phyloP scores from a whole-genome alignment of 2,329 filamentous ascomycete species.

The Calonectria honghensis region DNA sequence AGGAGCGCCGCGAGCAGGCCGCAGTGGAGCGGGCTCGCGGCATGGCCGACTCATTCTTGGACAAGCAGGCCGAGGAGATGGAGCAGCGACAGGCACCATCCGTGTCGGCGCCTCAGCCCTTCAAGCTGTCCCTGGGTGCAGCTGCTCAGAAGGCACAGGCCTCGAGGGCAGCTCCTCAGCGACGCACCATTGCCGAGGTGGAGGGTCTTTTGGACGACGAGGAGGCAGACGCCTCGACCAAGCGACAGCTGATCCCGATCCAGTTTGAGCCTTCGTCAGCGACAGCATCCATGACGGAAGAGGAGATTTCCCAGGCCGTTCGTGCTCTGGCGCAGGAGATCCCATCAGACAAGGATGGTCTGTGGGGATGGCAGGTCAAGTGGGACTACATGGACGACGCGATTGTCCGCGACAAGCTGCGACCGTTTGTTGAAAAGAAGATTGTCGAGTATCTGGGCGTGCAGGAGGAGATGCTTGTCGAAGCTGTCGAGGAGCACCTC shows the following conservation, averaged over 20 bases:
- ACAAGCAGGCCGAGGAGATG: constrained; percentile 87
- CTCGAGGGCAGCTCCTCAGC: constrained; percentile 73
- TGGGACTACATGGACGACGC: constrained; percentile 93
- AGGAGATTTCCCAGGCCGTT: constrained; percentile 89
- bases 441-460: constrained; percentile 97
- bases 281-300: constrained; percentile 81
- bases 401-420: constrained; percentile 88
- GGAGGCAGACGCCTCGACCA: constrained; percentile 83
- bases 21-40: constrained; percentile 87
- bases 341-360: constrained; percentile 86
- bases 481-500: constrained; percentile 92
- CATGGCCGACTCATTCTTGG: constrained; percentile 93
- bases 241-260: constrained; percentile 87
- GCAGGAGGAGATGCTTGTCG: constrained; percentile 95
- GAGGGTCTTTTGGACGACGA: constrained; percentile 97
- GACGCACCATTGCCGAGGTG: constrained; percentile 92
- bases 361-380: constrained; percentile 95
- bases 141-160: constrained; percentile 84
- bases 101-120: constrained; percentile 80
- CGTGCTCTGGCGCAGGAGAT: constrained; percentile 91
- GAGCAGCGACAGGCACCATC: constrained; percentile 66
- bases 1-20: constrained; percentile 80
- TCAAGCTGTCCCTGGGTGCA: constrained; percentile 94
- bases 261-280: constrained; percentile 84
- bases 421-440: constrained; percentile 98